Conservation (phyloP, 805 yeast genomes). For the Candida cerambycidarum region DNA sequence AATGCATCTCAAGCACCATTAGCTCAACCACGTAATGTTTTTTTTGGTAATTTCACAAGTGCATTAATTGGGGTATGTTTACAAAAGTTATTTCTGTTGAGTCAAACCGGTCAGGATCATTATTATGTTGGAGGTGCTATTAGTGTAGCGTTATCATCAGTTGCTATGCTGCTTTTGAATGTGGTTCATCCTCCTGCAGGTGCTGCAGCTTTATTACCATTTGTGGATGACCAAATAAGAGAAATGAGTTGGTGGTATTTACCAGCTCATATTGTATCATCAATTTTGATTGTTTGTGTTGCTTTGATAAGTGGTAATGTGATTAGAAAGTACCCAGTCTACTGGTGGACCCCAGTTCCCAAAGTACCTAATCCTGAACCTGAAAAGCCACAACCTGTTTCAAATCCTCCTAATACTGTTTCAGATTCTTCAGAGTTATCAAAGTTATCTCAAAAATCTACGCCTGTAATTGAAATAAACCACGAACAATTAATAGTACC, state of each 20-base stretch:
- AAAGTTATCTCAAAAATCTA: slow-evolving; percentile 3
- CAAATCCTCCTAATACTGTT: background rate
- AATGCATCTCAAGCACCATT: slow-evolving; percentile 57
- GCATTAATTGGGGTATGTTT: slow-evolving; percentile 55
- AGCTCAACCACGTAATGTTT: slow-evolving; percentile 62
- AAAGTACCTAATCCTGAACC: background rate
- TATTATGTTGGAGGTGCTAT: slow-evolving; percentile 61
- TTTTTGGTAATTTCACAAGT: slow-evolving; percentile 56
- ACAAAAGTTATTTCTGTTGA: slow-evolving; percentile 51
- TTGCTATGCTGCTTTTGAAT: slow-evolving; percentile 51
- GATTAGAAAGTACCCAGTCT: slow-evolving; percentile 51
- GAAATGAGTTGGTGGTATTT: slow-evolving; percentile 66
- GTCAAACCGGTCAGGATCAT: slow-evolving; percentile 42
- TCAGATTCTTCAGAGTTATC: background rate
- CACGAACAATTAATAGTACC: slow-evolving; percentile 19
- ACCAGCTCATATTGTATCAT: slow-evolving; percentile 52
- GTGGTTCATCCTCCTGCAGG: slow-evolving; percentile 75
- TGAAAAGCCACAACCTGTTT: slow-evolving; percentile 1
- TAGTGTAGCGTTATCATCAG: slow-evolving; percentile 54
- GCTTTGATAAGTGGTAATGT: slow-evolving; percentile 58
- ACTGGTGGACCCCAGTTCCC: slow-evolving; percentile 56
- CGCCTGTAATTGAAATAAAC: slow-evolving; percentile 5
- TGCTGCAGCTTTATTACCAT: slow-evolving; percentile 63
- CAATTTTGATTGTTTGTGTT: slow-evolving; percentile 46
- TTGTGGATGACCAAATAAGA: slow-evolving; percentile 44